These are phyloP conservation scores for Solanum appendiculatum DNA, from an alignment of 257 asterid genomes.

Conservation along the genomic window DNA sequence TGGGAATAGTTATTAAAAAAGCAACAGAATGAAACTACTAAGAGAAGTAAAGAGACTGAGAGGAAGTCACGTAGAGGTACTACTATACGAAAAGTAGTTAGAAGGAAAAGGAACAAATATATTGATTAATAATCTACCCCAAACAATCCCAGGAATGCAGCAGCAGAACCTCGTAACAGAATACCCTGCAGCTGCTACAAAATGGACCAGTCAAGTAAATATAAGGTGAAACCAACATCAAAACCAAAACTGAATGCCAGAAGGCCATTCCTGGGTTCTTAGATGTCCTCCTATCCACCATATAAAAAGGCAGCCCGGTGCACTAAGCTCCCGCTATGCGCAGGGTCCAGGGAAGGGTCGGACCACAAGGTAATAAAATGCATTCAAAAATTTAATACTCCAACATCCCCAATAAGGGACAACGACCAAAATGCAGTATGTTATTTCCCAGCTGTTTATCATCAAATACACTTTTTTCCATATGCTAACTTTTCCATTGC, in stretches of 20 bases:
- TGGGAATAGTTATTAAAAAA: neutral
- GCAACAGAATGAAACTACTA: neutral
- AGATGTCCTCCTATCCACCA: neutral
- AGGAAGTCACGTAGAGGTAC: neutral
- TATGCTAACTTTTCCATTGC: neutral
- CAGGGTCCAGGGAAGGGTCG: neutral
- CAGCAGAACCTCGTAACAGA: neutral
- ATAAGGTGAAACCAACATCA: neutral
- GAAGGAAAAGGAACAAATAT: neutral
- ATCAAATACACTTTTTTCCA: neutral
- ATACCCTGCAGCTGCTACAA: neutral
- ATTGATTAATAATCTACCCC: neutral
- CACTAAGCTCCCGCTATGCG: neutral
- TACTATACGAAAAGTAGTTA: neutral
- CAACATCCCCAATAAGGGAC: neutral
- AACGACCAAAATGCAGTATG: neutral
- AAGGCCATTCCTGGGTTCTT: neutral
- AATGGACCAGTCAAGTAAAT: neutral
- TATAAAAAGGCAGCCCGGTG: neutral
- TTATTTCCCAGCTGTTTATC: neutral
- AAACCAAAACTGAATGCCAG: neutral
- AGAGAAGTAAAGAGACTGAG: neutral
- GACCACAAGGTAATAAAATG: neutral
- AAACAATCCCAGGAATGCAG: neutral
- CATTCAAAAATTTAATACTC: neutral